A percentile compares a stretch with the other conserved stretches of the same genome.
These are phyloP conservation scores for Vanderwaltozyma polyspora DNA, from an alignment of 805 yeast species.

Conservation along the genomic window DNA sequence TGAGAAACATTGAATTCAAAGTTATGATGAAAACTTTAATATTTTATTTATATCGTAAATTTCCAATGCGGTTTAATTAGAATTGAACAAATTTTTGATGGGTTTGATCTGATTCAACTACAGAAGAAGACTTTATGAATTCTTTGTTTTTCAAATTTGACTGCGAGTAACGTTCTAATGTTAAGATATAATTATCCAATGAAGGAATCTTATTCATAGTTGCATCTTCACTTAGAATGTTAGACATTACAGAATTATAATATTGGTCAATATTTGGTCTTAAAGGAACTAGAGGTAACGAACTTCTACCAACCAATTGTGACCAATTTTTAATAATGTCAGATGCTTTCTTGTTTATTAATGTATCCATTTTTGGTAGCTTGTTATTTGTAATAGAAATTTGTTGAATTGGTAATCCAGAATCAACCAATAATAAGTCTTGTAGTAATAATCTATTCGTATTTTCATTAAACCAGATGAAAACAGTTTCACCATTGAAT, in stretches of 20 bases:
- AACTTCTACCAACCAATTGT: conserved; percentile 13
- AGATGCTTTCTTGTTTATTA: conserved; percentile 55
- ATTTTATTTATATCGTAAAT: no score
- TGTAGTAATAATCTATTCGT: conserved; percentile 55
- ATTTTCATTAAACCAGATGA: conserved; percentile 58
- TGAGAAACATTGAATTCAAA: no score
- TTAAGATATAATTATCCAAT: conserved; percentile 55
- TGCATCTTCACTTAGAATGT: conserved; percentile 65
- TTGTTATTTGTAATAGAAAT: conserved; percentile 30
- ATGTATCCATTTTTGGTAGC: conserved; percentile 62
- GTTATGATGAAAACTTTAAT: no score
- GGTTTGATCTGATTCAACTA: conserved; percentile 16
- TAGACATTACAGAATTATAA: conserved; percentile 31
- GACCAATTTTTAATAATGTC: conserved; percentile 45
- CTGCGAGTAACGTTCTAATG: conserved; percentile 53
- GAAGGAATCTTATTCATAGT: conserved; percentile 41
- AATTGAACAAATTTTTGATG: conserved; percentile 28
- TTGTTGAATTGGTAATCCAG: conserved; percentile 12
- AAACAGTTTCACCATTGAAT: conserved; percentile 53
- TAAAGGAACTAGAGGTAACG: conserved; percentile 19
- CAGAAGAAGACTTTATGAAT: conserved; percentile 16
- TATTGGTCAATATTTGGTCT: conserved; percentile 26
- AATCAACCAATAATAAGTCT: conserved; percentile 62
- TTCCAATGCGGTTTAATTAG: no score
- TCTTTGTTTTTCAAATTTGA: conserved; percentile 40